Conservation (phyloP, 768 basidiomycete species). For the Leucogyrophana mollusca region DNA sequence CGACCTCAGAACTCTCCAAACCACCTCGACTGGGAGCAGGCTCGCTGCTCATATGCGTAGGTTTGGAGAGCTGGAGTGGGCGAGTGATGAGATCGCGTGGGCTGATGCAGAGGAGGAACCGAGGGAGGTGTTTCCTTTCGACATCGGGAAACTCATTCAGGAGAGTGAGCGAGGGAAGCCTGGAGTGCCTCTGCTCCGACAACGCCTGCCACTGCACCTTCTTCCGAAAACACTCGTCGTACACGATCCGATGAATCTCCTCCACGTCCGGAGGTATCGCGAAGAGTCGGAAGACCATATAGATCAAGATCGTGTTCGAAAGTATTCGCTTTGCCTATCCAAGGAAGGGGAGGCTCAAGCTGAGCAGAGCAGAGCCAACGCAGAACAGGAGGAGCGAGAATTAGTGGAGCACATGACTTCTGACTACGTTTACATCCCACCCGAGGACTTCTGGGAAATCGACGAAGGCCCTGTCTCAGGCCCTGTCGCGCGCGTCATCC, state of each 20-base stretch:
- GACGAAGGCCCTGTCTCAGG: constrained; percentile 17
- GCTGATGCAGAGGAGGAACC: constrained; percentile 38
- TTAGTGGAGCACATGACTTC: constrained; percentile 5
- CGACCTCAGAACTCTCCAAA: constrained; percentile 8
- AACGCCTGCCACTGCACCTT: constrained; percentile 22
- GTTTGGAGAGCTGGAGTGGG: constrained; percentile 32
- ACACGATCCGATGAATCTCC: constrained; percentile 35
- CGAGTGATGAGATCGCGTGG: constrained; percentile 31
- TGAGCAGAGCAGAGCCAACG: constrained; percentile 1
- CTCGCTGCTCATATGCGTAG: constrained; percentile 34
- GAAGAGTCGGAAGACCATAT: constrained; percentile 1
- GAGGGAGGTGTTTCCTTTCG: constrained; percentile 24
- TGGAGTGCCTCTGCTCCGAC: constrained; percentile 17
- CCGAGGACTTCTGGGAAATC: constrained; percentile 9
- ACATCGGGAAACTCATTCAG: constrained; percentile 15
- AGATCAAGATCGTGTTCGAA: constrained; percentile 18
- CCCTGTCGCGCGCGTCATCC: constrained; percentile 23
- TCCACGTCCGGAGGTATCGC: constrained; percentile 17
- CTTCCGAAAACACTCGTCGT: constrained; percentile 36
- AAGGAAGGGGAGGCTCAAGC: constrained; percentile 1
- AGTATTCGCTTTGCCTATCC: constrained; percentile 22
- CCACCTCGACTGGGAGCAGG: constrained; percentile 35
- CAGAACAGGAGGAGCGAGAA: neutral
- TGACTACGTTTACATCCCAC: constrained; percentile 19
- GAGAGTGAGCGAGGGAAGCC: constrained; percentile 5